Conservation (phyloP, 2,329 filamentous ascomycete genomes). For the Xylaria sp. region DNA sequence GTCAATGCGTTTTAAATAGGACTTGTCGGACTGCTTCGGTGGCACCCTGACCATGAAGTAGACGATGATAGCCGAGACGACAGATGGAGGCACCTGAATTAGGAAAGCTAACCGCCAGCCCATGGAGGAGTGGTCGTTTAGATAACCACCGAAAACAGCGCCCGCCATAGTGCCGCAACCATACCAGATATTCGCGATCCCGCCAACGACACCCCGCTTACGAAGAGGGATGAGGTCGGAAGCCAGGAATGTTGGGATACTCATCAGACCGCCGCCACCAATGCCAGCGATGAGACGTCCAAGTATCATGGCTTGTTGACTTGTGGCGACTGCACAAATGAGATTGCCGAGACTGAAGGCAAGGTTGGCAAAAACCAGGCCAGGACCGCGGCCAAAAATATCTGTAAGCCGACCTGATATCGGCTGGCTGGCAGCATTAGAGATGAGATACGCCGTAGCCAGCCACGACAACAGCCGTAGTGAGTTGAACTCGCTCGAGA, state of each 20-base stretch:
- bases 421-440: slow-evolving; percentile 23
- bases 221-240: slow-evolving; percentile 28
- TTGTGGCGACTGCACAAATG: slow-evolving; percentile 25
- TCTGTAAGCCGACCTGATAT: slow-evolving; percentile 26
- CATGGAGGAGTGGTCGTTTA: slow-evolving; percentile 22
- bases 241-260: slow-evolving; percentile 27
- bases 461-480: slow-evolving; percentile 22
- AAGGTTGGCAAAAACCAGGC: slow-evolving; percentile 25
- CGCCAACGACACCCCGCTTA: slow-evolving; percentile 21
- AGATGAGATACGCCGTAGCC: slow-evolving; percentile 25
- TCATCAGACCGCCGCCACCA: slow-evolving; percentile 25
- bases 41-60: slow-evolving; percentile 28
- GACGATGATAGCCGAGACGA: slow-evolving; percentile 21
- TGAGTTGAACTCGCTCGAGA: slow-evolving; percentile 27
- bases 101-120: slow-evolving; percentile 26
- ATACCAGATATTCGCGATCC: slow-evolving; percentile 27
- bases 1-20: slow-evolving; percentile 30
- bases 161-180: slow-evolving; percentile 24
- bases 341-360: slow-evolving; percentile 23
- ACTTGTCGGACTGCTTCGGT: slow-evolving; percentile 24
- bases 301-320: slow-evolving; percentile 25
- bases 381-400: slow-evolving; percentile 25
- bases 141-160: slow-evolving; percentile 17
- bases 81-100: slow-evolving; percentile 22
- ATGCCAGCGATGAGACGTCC: slow-evolving; percentile 27